Evolutionary conservation across 2,329 filamentous ascomycete genomes (phyloP), one percentile per base, ranked within the genome.

Genomic region (Diaporthe helianthi): DNA sequence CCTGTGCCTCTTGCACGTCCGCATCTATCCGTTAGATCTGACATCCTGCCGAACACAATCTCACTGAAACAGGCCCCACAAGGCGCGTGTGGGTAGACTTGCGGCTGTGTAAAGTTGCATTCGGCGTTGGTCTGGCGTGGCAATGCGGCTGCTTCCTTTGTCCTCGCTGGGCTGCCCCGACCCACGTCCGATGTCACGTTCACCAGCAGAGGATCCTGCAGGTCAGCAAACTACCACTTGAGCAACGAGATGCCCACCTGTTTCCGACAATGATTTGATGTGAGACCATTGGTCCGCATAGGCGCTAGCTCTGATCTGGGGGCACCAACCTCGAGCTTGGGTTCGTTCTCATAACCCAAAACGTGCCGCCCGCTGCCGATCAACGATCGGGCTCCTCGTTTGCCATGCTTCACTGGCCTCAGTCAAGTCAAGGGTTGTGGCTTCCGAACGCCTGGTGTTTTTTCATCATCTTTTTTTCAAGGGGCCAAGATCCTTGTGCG

Each of bases 41-140:
- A 29, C 65, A 47, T 41, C 4, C 46, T 49, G 7, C 31, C 52
- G 22, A 8, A 24, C 22, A 67, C 41, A 19, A 22, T 41, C 36
- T 38, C 31, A 9, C 19, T 58, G 52, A 47, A 58, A 49, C 44
- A 63, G 29, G 29, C 19, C 13, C 65, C 15, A 12, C 47, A 47
- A 44, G 19, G 24, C 31, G 31, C 24, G 10, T 2, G 17, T 58
- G 52, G 41, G 52, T 47, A 29, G 26, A 15, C 31, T 29, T 58
- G 65, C 65, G 65, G 65, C 65, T 60, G 65, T 67, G 65, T 53
- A 67, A 31, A 55, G 64, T 55, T 49, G 9, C 52, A 58, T 67
- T 22, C 13, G 29, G 31, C 22, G 52, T 67, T 54, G 58, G 58
- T 36, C 29, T 24, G 44, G 58, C 58, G 44, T 49, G 31, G 44